These are phyloP conservation scores for Pinus taeda DNA, from an alignment of 75 land plant genomes.

Conservation along the genomic window DNA sequence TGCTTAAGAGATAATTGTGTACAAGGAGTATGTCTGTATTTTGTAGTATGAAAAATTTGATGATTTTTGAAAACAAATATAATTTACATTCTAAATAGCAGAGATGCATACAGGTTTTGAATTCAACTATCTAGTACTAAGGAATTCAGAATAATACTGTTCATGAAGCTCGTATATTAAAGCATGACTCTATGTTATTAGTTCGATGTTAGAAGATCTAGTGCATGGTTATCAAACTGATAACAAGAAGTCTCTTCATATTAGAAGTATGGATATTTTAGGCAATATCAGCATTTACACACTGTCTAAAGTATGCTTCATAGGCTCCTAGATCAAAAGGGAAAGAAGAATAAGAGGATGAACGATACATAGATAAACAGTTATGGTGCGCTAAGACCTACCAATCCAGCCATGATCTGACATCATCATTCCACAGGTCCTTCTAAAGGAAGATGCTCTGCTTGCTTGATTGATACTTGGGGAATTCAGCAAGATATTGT, in stretches of 20 bases:
- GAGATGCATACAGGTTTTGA: not conserved
- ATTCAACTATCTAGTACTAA: not conserved
- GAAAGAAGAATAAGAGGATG: too few species aligned
- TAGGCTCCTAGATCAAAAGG: too few species aligned
- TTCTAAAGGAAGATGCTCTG: too few species aligned
- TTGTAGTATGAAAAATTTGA: not conserved
- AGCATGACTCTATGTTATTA: not conserved
- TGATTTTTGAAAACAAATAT: not conserved
- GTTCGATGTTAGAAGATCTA: not conserved
- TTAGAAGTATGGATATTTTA: not conserved
- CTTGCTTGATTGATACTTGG: too few species aligned
- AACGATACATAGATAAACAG: too few species aligned
- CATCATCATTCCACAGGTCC: too few species aligned
- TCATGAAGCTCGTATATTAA: not conserved
- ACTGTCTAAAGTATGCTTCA: too few species aligned
- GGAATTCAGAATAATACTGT: not conserved
- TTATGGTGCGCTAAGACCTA: too few species aligned
- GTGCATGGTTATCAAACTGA: not conserved
- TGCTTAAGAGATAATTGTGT: not conserved
- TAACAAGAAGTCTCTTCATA: not conserved
- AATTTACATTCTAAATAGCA: not conserved
- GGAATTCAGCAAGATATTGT: too few species aligned
- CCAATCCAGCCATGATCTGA: too few species aligned
- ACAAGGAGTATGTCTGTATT: not conserved
- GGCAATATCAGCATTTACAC: too few species aligned